Percentiles rank a stretch among this genome's conserved stretches.
Evolutionary conservation across 495 filamentous ascomycete genomes (phyloP).

Genomic region (Tuber melanosporum): DNA sequence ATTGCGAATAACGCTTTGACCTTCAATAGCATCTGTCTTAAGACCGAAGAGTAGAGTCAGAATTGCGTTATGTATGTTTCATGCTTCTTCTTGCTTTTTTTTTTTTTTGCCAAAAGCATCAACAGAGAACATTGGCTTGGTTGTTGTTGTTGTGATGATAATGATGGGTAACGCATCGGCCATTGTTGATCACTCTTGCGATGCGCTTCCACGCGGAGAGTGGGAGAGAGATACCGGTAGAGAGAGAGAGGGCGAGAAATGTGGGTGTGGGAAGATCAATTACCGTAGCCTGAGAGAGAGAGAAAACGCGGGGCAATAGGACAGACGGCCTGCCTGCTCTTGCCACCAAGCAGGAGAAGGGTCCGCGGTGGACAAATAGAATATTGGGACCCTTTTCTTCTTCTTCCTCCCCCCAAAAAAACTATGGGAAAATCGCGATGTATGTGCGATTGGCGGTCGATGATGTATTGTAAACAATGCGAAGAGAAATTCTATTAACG

Average conservation of each 20-base stretch:
- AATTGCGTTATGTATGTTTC: conserved; percentile 21
- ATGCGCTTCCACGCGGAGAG: not conserved
- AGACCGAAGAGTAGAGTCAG: conserved; percentile 6
- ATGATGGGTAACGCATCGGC: not conserved
- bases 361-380: not conserved
- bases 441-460: not conserved
- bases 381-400: not conserved
- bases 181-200: not conserved
- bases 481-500: not conserved
- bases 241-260: not conserved
- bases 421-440: not conserved
- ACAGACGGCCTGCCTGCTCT: not conserved
- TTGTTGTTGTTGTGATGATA: not conserved
- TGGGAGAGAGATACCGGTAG: not conserved
- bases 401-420: not conserved
- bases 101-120: conserved; percentile 5
- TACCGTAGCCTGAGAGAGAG: not conserved
- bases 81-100: conserved; percentile 7
- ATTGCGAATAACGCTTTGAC: conserved; percentile 20
- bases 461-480: not conserved
- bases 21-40: not conserved
- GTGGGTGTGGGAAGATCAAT: not conserved
- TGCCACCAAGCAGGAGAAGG: not conserved
- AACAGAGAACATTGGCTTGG: not conserved
- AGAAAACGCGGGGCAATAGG: not conserved